phyloP scores from a whole-genome alignment of 345 rosid genomes.

The Brassica cretica region DNA sequence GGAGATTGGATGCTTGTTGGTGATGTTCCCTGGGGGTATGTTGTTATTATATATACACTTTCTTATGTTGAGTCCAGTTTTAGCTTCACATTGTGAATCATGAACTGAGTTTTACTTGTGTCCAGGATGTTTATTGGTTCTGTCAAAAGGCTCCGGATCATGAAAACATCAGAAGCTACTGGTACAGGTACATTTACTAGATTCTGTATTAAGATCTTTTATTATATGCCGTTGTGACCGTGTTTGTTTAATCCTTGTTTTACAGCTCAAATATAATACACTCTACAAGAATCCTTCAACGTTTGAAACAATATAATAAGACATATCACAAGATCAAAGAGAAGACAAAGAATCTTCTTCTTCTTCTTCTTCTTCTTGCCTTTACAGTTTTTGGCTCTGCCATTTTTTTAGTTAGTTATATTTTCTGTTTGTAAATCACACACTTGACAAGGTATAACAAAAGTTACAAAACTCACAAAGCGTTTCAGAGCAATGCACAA shows the following conservation, averaged over 20 bases:
- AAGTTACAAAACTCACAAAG: constrained; percentile 22
- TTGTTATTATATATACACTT: constrained; percentile 13
- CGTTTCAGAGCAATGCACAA: constrained; percentile 26
- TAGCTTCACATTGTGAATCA: background rate
- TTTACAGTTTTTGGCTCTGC: constrained; percentile 30
- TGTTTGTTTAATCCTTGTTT: constrained; percentile 15
- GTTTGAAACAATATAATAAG: constrained; percentile 33
- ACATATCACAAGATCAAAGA: constrained; percentile 24
- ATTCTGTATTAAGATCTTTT: background rate
- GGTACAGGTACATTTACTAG: constrained; percentile 51
- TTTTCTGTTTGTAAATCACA: constrained; percentile 35
- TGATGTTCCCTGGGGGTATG: constrained; percentile 96
- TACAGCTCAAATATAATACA: constrained; percentile 33
- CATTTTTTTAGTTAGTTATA: constrained; percentile 20
- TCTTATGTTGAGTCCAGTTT: background rate
- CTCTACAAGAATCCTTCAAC: constrained; percentile 17
- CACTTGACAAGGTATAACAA: constrained; percentile 24
- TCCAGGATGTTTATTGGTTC: constrained; percentile 79
- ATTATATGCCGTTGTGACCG: background rate
- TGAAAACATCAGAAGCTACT: constrained; percentile 77
- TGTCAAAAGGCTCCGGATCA: constrained; percentile 86
- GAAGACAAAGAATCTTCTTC: constrained; percentile 33
- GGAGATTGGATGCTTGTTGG: constrained; percentile 99
- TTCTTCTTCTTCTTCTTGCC: constrained; percentile 7
- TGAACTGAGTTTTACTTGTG: constrained; percentile 19